Conservation (phyloP, 73 alveolate genomes). For the Uronychia setigera region DNA sequence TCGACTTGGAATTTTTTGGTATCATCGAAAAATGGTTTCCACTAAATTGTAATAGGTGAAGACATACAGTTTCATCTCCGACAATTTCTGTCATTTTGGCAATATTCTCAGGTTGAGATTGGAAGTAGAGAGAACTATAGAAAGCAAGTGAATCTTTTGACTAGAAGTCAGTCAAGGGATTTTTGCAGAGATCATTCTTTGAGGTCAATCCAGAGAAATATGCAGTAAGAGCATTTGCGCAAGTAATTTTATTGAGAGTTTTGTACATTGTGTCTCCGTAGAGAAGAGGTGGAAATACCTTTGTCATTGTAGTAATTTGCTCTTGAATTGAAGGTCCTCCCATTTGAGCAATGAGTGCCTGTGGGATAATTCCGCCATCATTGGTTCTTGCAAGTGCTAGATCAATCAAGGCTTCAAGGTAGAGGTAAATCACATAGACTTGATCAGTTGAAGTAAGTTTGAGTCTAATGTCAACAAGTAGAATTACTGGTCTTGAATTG, state of each 20-base stretch:
- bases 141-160: conserved; percentile 12
- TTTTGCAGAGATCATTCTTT: too few species aligned
- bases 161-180: conserved; percentile 2
- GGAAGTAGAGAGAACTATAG: conserved; percentile 24
- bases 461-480: neutral
- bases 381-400: conserved; percentile 5
- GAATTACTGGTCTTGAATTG: neutral
- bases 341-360: conserved; percentile 6
- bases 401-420: neutral
- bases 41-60: too few species aligned
- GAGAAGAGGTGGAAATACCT: conserved; percentile 15
- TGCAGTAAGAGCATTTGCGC: conserved; percentile 1
- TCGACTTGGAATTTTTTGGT: neutral
- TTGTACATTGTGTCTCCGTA: conserved; percentile 13
- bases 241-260: conserved; percentile 6
- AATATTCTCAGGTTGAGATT: conserved; percentile 3
- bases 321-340: conserved; percentile 11
- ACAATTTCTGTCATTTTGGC: conserved; percentile 5
- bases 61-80: conserved; percentile 11
- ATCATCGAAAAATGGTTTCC: neutral
- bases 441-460: neutral
- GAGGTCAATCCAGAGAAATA: conserved; percentile 1
- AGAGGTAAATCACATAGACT: neutral
- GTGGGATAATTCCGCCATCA: conserved; percentile 6
- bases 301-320: neutral